Evolutionary conservation across 768 basidiomycete species (phyloP).

Genomic region (Naganishia antarctica): DNA sequence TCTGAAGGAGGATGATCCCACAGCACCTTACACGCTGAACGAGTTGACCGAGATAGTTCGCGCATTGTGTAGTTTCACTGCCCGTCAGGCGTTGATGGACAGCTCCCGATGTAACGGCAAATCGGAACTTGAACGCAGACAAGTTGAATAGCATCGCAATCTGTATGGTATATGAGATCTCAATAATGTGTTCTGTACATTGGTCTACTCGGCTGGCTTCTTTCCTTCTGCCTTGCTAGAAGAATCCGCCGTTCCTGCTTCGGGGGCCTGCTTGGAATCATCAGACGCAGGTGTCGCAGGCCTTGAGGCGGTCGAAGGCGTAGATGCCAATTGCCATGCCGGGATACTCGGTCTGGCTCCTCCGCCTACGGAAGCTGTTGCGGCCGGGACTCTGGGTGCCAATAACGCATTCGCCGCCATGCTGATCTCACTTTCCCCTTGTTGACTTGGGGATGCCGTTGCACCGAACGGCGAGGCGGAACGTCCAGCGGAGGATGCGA

Average conservation of each 20-base stretch:
- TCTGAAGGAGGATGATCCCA: constrained; percentile 1
- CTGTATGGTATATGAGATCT: background rate
- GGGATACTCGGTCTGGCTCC: constrained; percentile 58
- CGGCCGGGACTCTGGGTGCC: constrained; percentile 26
- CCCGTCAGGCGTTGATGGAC: background rate
- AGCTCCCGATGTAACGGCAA: background rate
- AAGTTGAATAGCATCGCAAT: background rate
- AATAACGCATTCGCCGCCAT: constrained; percentile 43
- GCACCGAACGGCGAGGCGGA: constrained; percentile 16
- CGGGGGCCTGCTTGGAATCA: background rate
- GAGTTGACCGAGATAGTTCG: constrained; percentile 16
- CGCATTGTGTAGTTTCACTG: constrained; percentile 3
- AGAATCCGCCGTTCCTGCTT: background rate
- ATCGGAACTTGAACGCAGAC: no score
- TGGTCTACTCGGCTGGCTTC: background rate
- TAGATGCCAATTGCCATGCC: constrained; percentile 69
- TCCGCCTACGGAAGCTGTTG: background rate
- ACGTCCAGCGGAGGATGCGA: constrained; percentile 54
- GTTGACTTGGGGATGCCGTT: background rate
- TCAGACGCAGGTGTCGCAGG: constrained; percentile 15
- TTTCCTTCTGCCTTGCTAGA: constrained; percentile 13
- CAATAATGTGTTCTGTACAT: background rate
- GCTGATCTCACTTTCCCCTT: constrained; percentile 26
- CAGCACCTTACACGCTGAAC: constrained; percentile 7
- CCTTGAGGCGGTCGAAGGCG: background rate